Percentiles rank a stretch among this genome's conserved stretches.
phyloP scores from a whole-genome alignment of 23 red algal species.

The Pyropia haitanensis region DNA sequence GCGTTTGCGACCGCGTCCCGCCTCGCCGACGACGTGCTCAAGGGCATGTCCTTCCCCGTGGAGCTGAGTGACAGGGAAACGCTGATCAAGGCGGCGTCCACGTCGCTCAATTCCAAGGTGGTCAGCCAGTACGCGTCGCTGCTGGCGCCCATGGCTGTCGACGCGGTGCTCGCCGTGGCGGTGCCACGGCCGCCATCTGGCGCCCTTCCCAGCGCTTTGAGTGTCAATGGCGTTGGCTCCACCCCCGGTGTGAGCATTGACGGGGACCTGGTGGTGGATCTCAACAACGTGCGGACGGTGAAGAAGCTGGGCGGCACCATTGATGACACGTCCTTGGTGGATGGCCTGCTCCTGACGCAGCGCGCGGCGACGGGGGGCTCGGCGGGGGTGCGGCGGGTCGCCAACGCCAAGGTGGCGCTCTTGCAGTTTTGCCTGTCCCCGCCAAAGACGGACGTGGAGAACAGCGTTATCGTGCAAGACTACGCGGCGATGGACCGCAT shows the following conservation, averaged over 20 bases:
- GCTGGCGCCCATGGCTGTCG: conserved; percentile 93
- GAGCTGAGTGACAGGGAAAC: conserved; percentile 59
- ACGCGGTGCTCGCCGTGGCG: conserved; percentile 72
- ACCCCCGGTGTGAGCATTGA: no score
- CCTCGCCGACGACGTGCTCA: conserved; percentile 54
- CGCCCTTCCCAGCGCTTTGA: no score
- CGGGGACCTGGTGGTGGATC: conserved; percentile 42
- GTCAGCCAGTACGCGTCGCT: conserved; percentile 82
- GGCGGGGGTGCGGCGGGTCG: conserved; percentile 45
- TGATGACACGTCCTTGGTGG: conserved; percentile 77
- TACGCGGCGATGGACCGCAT: conserved; percentile 94
- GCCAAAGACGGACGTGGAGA: conserved; percentile 97
- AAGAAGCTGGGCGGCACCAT: conserved; percentile 94
- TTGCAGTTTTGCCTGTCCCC: conserved; percentile 91
- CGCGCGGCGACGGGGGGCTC: conserved; percentile 47
- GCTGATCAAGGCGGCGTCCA: conserved; percentile 78
- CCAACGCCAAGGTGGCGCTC: conserved; percentile 82
- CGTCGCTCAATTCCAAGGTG: conserved; percentile 89
- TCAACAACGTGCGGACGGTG: conserved; percentile 82
- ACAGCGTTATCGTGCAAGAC: conserved; percentile 95
- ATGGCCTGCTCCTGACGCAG: conserved; percentile 80
- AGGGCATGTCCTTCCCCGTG: conserved; percentile 75
- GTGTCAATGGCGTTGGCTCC: no score
- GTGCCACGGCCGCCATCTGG: no score
- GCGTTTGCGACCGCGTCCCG: conserved; percentile 61